Evolutionary conservation across 2,329 filamentous ascomycete genomes (phyloP), one percentile per base, ranked within the genome.

Genomic region (Aspergillus pseudotamarii): DNA sequence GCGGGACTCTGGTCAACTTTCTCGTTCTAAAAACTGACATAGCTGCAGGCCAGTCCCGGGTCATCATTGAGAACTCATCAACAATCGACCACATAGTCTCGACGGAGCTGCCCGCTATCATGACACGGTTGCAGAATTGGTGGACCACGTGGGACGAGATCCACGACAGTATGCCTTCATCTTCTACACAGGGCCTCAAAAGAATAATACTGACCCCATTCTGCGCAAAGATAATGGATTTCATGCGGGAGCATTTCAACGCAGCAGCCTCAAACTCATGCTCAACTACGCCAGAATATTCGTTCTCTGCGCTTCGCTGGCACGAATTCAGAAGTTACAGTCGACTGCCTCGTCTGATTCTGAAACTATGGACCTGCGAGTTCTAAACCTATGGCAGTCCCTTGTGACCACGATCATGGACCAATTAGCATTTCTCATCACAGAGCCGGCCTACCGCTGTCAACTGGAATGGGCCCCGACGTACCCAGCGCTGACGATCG

Each of bases 61-160:
- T 72, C 6, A 69, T 72, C 1, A 70, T 76, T 16, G 75, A 76
- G 6, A 75, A 69, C 16, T 58, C 70, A 11, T 61, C 63, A n/a
- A 69, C 69, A 3, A 66, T 70, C 14, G 58, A 65, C 5, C 69
- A 76, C 19, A 72, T 76, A 21, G 60, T 74, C 26, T 57, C 63
- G 11, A 63, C 60, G 9, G 73, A 76, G 50, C 58, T 76, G 2
- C 75, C 75, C 6, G 69, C 71, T 1, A 74, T 76, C 6, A 76
- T 77, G 73, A 53, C 58, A 36, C 69, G 73, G 19, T 60, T 76
- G 6, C 71, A 76, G 21, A 70, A 63, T 23, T 77, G 75, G 75
- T 76, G 73, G 73, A 71, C 69, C 4, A 73, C 71, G 12, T 77
- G 75, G 75, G 75, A 77, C 38, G 69, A 75, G 16, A 73, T 76